Evolutionary conservation across 2,329 filamentous ascomycete genomes (phyloP).

Genomic region (Biscogniauxia sp.): DNA sequence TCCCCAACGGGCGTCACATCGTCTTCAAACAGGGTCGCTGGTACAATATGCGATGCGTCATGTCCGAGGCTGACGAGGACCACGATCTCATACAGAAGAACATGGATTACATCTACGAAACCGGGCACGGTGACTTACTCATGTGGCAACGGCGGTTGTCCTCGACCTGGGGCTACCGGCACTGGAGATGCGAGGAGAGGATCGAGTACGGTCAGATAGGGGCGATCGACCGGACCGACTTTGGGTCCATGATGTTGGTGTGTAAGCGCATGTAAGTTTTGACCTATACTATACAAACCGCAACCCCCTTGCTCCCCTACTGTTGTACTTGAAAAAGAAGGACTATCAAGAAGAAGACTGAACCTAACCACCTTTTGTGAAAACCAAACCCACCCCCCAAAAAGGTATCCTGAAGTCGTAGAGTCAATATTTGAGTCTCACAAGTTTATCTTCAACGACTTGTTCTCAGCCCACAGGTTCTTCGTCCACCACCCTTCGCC

Average conservation of each 20-base stretch:
- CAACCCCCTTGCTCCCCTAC: too few relatives aligned
- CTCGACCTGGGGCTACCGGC: slow-evolving; percentile 32
- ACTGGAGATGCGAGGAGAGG: slow-evolving; percentile 33
- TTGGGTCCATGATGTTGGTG: slow-evolving; percentile 28
- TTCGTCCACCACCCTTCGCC: slow-evolving; percentile 25
- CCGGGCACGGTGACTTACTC: slow-evolving; percentile 18
- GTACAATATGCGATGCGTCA: slow-evolving; percentile 29
- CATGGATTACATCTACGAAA: slow-evolving; percentile 26
- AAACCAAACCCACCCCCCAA: too few relatives aligned
- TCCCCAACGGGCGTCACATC: slow-evolving; percentile 25
- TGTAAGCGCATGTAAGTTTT: slow-evolving; percentile 33
- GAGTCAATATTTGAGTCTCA: slow-evolving; percentile 32
- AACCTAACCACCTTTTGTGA: too few relatives aligned
- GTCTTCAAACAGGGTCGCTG: slow-evolving; percentile 30
- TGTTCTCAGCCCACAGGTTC: slow-evolving; percentile 29
- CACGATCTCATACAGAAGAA: slow-evolving; percentile 26
- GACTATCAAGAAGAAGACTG: slow-evolving; percentile 3
- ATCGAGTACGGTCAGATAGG: slow-evolving; percentile 20
- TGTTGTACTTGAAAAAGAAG: too few relatives aligned
- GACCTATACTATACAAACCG: not conserved
- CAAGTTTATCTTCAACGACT: slow-evolving; percentile 30
- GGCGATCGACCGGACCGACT: slow-evolving; percentile 25
- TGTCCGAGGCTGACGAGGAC: slow-evolving; percentile 28
- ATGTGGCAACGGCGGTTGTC: slow-evolving; percentile 30
- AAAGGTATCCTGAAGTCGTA: slow-evolving; percentile 33